Evolutionary conservation across 73 alveolate species (phyloP).

Genomic region (Uronychia setigera): DNA sequence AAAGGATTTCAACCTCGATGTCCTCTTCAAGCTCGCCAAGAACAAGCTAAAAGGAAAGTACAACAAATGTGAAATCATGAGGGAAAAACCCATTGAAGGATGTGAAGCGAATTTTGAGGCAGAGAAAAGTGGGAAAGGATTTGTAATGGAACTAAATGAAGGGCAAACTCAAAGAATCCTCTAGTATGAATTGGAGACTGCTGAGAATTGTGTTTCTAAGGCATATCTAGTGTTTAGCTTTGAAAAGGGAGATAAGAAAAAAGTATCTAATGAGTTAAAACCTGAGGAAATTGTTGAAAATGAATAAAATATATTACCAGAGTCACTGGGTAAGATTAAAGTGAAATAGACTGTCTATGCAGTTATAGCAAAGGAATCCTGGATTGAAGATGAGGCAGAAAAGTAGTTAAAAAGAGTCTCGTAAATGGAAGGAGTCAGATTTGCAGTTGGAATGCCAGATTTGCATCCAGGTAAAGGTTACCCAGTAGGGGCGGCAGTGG

Average conservation of each 20-base stretch:
- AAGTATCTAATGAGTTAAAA: background rate
- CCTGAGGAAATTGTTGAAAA: background rate
- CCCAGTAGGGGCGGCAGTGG: conserved; percentile 55
- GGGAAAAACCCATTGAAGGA: background rate
- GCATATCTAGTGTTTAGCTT: background rate
- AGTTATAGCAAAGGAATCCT: conserved; percentile 40
- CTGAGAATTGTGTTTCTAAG: background rate
- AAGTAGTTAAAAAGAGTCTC: conserved; percentile 37
- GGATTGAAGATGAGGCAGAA: conserved; percentile 55
- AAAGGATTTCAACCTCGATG: background rate
- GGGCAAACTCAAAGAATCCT: background rate
- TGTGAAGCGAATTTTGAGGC: background rate
- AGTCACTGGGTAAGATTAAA: background rate
- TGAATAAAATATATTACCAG: background rate
- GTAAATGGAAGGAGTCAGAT: conserved; percentile 14
- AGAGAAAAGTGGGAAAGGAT: background rate
- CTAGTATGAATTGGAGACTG: background rate
- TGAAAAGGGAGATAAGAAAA: conserved; percentile 9
- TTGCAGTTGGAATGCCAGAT: conserved; percentile 71
- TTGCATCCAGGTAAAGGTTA: conserved; percentile 73
- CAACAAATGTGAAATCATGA: background rate
- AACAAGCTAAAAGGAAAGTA: background rate
- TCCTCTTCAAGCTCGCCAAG: background rate
- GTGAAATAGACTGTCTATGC: background rate
- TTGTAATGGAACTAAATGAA: background rate